Evolutionary conservation across 2,329 filamentous ascomycete species (phyloP).

Genomic region (Trichoderma atrobrunneum): DNA sequence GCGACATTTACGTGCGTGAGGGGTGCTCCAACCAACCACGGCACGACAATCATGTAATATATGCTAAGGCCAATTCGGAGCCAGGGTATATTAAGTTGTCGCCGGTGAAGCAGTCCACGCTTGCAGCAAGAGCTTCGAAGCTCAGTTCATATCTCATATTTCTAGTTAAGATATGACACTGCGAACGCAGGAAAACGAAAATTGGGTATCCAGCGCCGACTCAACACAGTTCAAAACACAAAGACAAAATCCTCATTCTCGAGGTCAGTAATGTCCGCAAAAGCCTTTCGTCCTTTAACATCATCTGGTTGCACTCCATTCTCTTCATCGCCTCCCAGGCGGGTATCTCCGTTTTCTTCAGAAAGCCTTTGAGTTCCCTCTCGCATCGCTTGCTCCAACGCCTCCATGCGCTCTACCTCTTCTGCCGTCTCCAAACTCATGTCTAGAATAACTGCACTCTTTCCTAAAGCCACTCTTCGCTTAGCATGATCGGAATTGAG

Average conservation of each 20-base stretch:
- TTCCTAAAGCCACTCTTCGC: conserved; percentile 55
- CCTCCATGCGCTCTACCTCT: conserved; percentile 39
- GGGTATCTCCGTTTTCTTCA: conserved; percentile 12
- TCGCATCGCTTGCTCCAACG: conserved; percentile 26
- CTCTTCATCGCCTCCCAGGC: conserved; percentile 19
- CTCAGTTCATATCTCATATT: not conserved
- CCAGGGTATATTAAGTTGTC: too few species aligned
- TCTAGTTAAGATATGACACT: not conserved
- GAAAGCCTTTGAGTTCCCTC: conserved; percentile 18
- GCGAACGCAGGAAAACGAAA: not conserved
- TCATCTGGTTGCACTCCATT: conserved; percentile 17
- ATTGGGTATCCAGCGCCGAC: not conserved
- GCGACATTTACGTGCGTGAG: too few species aligned
- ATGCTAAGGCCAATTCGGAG: too few species aligned
- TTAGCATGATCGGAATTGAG: conserved; percentile 56
- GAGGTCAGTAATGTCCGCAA: conserved; percentile 55
- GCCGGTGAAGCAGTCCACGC: too few species aligned
- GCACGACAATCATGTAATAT: too few species aligned
- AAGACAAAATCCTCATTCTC: conserved; percentile 65
- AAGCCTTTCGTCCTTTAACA: conserved; percentile 28
- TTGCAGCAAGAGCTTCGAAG: not conserved
- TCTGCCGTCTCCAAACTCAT: conserved; percentile 54
- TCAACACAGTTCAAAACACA: conserved; percentile 38
- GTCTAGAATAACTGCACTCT: conserved; percentile 57
- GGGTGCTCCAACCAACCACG: too few species aligned